Conservation (phyloP, 2,329 filamentous ascomycete species). For the Blastomyces silverae region DNA sequence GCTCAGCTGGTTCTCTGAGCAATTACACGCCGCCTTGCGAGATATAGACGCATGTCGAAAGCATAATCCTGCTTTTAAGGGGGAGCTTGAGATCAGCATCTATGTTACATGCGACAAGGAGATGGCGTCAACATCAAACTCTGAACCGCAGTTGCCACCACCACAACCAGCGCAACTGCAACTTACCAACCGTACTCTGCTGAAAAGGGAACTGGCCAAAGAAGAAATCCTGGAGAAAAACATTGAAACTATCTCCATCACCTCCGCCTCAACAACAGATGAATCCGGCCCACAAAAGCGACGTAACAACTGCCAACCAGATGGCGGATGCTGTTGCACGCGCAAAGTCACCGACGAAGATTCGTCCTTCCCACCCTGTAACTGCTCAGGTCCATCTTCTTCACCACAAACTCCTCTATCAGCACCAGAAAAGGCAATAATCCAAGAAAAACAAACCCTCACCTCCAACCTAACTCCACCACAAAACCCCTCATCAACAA, state of each 20-base stretch:
- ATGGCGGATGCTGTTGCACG: constrained; percentile 46
- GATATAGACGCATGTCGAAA: constrained; percentile 38
- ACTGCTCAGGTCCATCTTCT: constrained; percentile 31
- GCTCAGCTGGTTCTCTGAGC: constrained; percentile 48
- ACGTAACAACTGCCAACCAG: constrained; percentile 25
- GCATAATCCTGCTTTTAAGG: constrained; percentile 29
- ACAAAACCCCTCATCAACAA: constrained; percentile 10
- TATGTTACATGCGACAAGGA: constrained; percentile 51
- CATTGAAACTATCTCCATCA: constrained; percentile 26
- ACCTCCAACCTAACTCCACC: constrained; percentile 24
- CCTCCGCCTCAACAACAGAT: constrained; percentile 20
- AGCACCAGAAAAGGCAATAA: constrained; percentile 14
- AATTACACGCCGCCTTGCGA: constrained; percentile 43
- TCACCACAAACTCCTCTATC: constrained; percentile 20
- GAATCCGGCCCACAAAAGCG: constrained; percentile 11
- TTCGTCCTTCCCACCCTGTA: constrained; percentile 33
- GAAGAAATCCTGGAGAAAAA: constrained; percentile 4
- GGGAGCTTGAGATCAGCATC: constrained; percentile 47
- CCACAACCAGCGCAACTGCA: neutral
- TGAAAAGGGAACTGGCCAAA: neutral
- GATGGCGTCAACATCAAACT: constrained; percentile 10
- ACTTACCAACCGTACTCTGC: neutral
- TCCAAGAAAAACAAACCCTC: neutral
- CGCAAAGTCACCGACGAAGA: constrained; percentile 44
- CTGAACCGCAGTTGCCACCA: neutral